Evolutionary conservation across 352 stramenopile genomes (phyloP), one percentile per base, ranked within the genome.

Genomic region (Pythium chondricola): DNA sequence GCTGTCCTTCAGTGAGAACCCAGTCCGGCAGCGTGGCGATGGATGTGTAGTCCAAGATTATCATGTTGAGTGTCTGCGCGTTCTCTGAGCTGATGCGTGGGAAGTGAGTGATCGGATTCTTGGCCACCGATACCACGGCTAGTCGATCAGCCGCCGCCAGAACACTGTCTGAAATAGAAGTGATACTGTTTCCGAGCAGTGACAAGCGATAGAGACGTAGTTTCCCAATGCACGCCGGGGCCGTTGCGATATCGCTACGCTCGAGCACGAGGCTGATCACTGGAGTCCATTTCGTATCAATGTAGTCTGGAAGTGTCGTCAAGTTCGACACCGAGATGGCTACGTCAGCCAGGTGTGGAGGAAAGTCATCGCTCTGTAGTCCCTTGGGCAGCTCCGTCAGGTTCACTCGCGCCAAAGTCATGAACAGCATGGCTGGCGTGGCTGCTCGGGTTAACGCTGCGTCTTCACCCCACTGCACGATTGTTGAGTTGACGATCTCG

Each of bases 41-140:
- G 31, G 26, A 22, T n/a, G 49, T 51, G 41, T 58, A 46, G 32
- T 58, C 49, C 47, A 54, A 27, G 24, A 51, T 13, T 4, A 58
- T 2, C 2, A 51, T 16, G 16, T 51, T 44, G 3, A 48, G 32
- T 6, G 22, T 17, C 8, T 49, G 6, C n/a, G 24, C 3, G 3
- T 10, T 31, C 20, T 22, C 26, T 6, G 27, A 20, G 32, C 33
- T 43, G 9, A 22, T 35, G 7, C 4, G 10, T 13, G 49, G 49
- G 5, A 49, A 18, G 4, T 21, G 26, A 17, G 4, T 27, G 32
- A 58, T 45, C 8, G 42, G 49, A 26, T 58, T 58, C 49, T 51
- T 58, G 3, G 49, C 49, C 5, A 54, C 17, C 1, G 47, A 54
- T 6, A 54, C 25, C 37, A 41, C 47, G 9, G 13, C 16, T 3